Evolutionary conservation across 441 rosid genomes (phyloP), one percentile per base, ranked within the genome.

Genomic region (Arabidopsis lyrata): DNA sequence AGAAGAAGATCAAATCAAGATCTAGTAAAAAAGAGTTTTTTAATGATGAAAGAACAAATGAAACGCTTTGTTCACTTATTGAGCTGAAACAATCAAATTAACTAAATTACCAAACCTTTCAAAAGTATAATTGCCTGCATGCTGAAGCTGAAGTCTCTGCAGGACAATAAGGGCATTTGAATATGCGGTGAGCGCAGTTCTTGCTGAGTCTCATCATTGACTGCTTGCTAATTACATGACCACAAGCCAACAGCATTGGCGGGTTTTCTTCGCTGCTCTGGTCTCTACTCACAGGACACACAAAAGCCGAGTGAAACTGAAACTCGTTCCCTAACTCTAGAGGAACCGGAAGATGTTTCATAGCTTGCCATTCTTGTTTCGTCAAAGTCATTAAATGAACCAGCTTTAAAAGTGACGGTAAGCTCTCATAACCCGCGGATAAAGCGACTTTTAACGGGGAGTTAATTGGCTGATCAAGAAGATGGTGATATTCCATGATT

Each of bases 211-310:
- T 85, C 63, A 66, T 77, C 64, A 86, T 77, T 3, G 93, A 81
- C 66, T 86, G 78, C 78, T 79, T 82, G 84, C 88, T 83, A 44
- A 86, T 84, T 22, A 86, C 93, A 47, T 88, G 93, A 20, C 85
- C 83, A 11, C 93, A 86, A 3, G 84, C 49, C 84, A 86, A 74
- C 85, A 85, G 77, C 85, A 86, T 61, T 88, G 90, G 87, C 0
- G 91, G 93, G 64, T 88, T 88, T 1, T 84, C 89, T 7, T 85
- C 83, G 2, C 81, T 82, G 22, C 90, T 83, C 73, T 83, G 81
- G 56, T 88, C 91, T 85, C 83, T 88, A 6, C 85, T 85, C 24
- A 88, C 86, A 0, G 93, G 89, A 65, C 93, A 88, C 2, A 86
- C 91, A 14, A 86, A 88, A 63, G 84, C 70, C 2, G 91, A 85